Evolutionary conservation across 257 asterid species (phyloP).

Genomic region (Solanum ossicruentum): DNA sequence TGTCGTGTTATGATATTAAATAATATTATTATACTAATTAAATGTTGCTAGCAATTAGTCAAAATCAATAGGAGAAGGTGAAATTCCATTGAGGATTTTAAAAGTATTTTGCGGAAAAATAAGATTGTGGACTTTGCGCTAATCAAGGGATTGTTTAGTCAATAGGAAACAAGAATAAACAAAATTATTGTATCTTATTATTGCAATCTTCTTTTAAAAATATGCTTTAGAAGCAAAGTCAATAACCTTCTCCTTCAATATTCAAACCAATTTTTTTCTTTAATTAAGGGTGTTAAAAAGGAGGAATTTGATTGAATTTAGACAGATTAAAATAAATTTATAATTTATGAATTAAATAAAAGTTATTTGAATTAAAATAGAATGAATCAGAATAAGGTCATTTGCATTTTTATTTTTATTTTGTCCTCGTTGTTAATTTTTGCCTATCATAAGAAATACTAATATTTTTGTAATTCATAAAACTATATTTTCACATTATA

Average conservation of each 20-base stretch:
- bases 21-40: neutral
- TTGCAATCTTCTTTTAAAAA: neutral
- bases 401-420: neutral
- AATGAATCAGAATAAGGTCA: neutral
- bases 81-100: neutral
- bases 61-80: neutral
- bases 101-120: neutral
- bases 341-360: neutral
- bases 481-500: neutral
- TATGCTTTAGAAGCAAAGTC: neutral
- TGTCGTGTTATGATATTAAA: neutral
- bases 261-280: neutral
- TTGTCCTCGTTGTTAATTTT: no score
- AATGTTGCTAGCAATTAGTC: neutral
- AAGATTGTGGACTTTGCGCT: constrained; percentile 5
- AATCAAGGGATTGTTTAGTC: constrained; percentile 28
- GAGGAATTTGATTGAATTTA: neutral
- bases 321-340: neutral
- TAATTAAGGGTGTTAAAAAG: neutral
- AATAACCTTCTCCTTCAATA: neutral
- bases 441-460: no score
- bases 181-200: neutral
- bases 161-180: constrained; percentile 4
- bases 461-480: no score
- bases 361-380: neutral